phyloP scores from a whole-genome alignment of 371 early-diverging fungal genomes.

The Chytridium lagenaria region DNA sequence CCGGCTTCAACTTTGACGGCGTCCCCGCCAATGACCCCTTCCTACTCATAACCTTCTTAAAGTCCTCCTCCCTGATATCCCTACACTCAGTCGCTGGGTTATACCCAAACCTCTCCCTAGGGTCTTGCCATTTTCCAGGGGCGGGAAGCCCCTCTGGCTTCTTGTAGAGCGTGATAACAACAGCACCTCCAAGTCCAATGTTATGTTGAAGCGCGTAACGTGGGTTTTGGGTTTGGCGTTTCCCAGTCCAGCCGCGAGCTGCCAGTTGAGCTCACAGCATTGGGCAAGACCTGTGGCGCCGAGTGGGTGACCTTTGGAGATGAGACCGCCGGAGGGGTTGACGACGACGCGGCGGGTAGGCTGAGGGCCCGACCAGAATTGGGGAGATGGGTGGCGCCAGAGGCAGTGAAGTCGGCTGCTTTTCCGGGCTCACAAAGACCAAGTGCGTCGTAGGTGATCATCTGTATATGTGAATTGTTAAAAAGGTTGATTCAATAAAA shows the following conservation, averaged over 20 bases:
- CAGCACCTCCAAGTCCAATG: too few relatives aligned
- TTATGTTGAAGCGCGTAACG: conserved; percentile 79
- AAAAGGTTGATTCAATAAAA: too few relatives aligned
- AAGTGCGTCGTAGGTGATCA: too few relatives aligned
- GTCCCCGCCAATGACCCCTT: conserved; percentile 36
- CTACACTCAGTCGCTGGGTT: conserved; percentile 77
- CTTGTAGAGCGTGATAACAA: too few relatives aligned
- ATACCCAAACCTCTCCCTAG: conserved; percentile 67
- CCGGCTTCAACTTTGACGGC: conserved; percentile 7
- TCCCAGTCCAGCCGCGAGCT: conserved; percentile 67
- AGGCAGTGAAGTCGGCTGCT: too few relatives aligned
- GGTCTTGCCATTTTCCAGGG: conserved; percentile 33
- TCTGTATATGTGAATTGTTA: too few relatives aligned
- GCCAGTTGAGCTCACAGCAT: conserved; percentile 63
- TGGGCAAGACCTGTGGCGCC: conserved; percentile 83
- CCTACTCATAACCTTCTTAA: conserved; percentile 56
- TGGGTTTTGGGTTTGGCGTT: conserved; percentile 68
- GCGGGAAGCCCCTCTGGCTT: conserved; percentile 48
- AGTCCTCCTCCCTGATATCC: conserved; percentile 64
- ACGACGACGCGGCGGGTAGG: too few relatives aligned
- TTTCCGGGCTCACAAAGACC: too few relatives aligned
- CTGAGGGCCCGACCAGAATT: too few relatives aligned
- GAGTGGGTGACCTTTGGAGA: too few relatives aligned
- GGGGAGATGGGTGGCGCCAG: too few relatives aligned
- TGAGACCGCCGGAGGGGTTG: too few relatives aligned